A percentile compares a stretch with the other conserved stretches of the same genome.
phyloP scores from a whole-genome alignment of 2,329 filamentous ascomycete species.

The Penicillium nordicum region DNA sequence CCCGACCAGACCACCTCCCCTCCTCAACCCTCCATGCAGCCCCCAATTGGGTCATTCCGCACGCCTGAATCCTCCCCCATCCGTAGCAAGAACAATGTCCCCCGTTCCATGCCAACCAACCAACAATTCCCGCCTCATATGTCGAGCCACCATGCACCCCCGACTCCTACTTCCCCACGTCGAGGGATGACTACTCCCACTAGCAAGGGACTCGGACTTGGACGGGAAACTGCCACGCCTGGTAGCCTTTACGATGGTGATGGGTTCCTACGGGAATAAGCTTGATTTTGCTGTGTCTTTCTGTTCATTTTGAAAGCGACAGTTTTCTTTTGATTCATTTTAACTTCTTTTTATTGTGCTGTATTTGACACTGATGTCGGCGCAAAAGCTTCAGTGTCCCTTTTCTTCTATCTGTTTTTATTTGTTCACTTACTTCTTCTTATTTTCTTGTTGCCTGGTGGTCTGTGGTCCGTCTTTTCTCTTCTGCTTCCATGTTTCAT shows the following conservation, averaged over 20 bases:
- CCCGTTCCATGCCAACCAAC: slow-evolving; percentile 13
- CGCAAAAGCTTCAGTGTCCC: background rate
- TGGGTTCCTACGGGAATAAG: slow-evolving; percentile 37
- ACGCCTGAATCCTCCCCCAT: slow-evolving; percentile 15
- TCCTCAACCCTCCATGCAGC: slow-evolving; percentile 1
- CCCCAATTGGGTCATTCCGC: slow-evolving; percentile 12
- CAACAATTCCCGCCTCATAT: slow-evolving; percentile 17
- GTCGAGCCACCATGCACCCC: slow-evolving; percentile 9
- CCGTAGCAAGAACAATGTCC: slow-evolving; percentile 14
- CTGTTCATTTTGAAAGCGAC: background rate
- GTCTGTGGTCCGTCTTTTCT: background rate
- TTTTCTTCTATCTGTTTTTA: background rate
- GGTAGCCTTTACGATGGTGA: slow-evolving; percentile 48
- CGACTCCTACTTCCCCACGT: slow-evolving; percentile 16
- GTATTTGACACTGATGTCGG: background rate
- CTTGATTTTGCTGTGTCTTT: slow-evolving; percentile 1
- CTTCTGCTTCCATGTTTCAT: slow-evolving; percentile 3
- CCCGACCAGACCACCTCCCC: slow-evolving; percentile 21
- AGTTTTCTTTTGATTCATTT: background rate
- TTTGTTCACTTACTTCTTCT: background rate
- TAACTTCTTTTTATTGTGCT: background rate
- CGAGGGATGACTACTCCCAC: slow-evolving; percentile 29
- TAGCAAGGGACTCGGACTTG: slow-evolving; percentile 27
- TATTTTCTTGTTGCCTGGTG: slow-evolving; percentile 4
- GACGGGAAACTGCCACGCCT: slow-evolving; percentile 38